These are phyloP conservation scores for Fusarium luffae DNA, from an alignment of 2,329 filamentous ascomycete species.

Conservation along the genomic window DNA sequence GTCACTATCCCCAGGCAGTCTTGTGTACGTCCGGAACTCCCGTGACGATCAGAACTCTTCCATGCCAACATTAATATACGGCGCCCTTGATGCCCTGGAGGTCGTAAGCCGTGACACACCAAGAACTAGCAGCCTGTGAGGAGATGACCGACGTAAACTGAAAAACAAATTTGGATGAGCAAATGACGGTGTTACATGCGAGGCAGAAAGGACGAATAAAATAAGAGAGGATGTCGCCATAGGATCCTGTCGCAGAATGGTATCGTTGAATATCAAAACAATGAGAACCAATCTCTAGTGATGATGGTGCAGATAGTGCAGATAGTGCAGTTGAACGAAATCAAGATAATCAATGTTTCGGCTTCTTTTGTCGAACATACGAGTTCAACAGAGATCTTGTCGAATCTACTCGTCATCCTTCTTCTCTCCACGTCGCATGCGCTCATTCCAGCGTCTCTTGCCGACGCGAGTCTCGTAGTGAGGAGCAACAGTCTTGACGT, in stretches of 20 bases:
- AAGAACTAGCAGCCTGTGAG: slow-evolving; percentile 4
- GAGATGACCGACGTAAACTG: slow-evolving; percentile 2
- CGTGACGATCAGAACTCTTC: background rate
- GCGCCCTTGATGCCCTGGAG: slow-evolving; percentile 7
- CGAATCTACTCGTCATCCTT: slow-evolving; percentile 46
- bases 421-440: slow-evolving; percentile 55
- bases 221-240: slow-evolving; percentile 25
- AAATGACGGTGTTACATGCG: background rate
- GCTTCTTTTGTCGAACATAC: slow-evolving; percentile 6
- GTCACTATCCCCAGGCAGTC: slow-evolving; percentile 1
- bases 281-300: slow-evolving; percentile 34
- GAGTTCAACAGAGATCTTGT: background rate
- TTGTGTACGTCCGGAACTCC: background rate
- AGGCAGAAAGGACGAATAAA: slow-evolving; percentile 16
- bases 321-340: slow-evolving; percentile 24
- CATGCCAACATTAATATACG: slow-evolving; percentile 38
- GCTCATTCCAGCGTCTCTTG: slow-evolving; percentile 79
- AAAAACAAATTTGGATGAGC: slow-evolving; percentile 12
- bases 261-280: slow-evolving; percentile 46
- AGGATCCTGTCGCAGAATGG: slow-evolving; percentile 47
- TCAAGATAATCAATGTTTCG: slow-evolving; percentile 16
- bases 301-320: slow-evolving; percentile 22
- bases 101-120: background rate
- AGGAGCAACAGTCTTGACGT: slow-evolving; percentile 77
- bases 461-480: slow-evolving; percentile 91